Evolutionary conservation across 1,139 yeast genomes (phyloP).

Genomic region (Suhomyces choctaworum): DNA sequence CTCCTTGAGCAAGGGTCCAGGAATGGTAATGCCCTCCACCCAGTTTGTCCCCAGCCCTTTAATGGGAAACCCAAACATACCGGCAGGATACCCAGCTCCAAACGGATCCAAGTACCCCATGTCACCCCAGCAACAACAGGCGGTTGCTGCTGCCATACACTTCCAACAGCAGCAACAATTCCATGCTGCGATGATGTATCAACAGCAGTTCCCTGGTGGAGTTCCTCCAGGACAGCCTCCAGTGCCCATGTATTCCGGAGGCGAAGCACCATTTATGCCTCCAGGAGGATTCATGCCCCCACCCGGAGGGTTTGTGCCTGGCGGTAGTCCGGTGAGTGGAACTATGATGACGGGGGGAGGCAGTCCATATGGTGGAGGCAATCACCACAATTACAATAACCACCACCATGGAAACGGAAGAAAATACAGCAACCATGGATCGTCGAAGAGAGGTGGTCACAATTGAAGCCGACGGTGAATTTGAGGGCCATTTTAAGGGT

Average conservation of each 20-base stretch:
- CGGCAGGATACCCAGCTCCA: slow-evolving; percentile 20
- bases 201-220: slow-evolving; percentile 29
- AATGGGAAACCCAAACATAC: slow-evolving; percentile 26
- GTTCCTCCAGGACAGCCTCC: slow-evolving; percentile 40
- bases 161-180: slow-evolving; percentile 35
- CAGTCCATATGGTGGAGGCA: slow-evolving; percentile 13
- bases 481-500: no score
- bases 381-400: slow-evolving; percentile 13
- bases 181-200: slow-evolving; percentile 42
- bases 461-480: slow-evolving; percentile 3
- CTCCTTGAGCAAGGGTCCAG: slow-evolving; percentile 18
- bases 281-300: slow-evolving; percentile 43
- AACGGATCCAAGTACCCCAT: slow-evolving; percentile 20
- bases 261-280: slow-evolving; percentile 36
- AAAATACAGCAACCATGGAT: slow-evolving; percentile 11
- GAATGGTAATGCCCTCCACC: slow-evolving; percentile 22
- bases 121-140: slow-evolving; percentile 23
- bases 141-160: slow-evolving; percentile 34
- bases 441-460: slow-evolving; percentile 16
- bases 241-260: slow-evolving; percentile 36
- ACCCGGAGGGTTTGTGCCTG: slow-evolving; percentile 30
- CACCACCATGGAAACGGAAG: slow-evolving; percentile 16
- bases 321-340: slow-evolving; percentile 34
- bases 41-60: slow-evolving; percentile 39
- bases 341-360: slow-evolving; percentile 25